Percentiles rank a stretch among this genome's conserved stretches.
Conservation (phyloP, 495 filamentous ascomycete genomes). For the Aspergillus sparsus region DNA sequence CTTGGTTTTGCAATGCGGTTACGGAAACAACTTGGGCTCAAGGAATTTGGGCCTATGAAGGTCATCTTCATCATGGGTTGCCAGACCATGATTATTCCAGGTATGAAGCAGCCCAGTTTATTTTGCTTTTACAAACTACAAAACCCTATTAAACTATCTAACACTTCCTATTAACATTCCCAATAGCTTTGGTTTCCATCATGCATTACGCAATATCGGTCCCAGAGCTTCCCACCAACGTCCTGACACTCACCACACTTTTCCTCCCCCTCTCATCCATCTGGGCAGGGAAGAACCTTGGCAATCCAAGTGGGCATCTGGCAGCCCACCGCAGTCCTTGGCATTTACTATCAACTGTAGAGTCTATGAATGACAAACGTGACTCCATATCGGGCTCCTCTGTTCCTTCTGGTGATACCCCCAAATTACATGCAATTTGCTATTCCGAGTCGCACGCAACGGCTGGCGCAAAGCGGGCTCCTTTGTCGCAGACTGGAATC, state of each 20-base stretch:
- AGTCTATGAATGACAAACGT: slow-evolving; percentile 15
- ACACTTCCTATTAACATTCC: background rate
- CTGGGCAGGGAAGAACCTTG: slow-evolving; percentile 61
- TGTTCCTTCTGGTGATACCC: background rate
- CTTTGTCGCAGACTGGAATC: slow-evolving; percentile 27
- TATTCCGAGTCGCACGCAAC: slow-evolving; percentile 28
- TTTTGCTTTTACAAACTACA: too few species aligned
- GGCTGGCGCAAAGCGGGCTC: slow-evolving; percentile 12
- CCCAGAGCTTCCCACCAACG: slow-evolving; percentile 60
- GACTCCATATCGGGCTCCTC: slow-evolving; percentile 7
- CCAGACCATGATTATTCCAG: slow-evolving; percentile 77
- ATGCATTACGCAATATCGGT: slow-evolving; percentile 58
- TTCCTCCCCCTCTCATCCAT: slow-evolving; percentile 80
- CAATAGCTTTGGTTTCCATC: slow-evolving; percentile 66
- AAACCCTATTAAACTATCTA: background rate
- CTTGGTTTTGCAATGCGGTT: slow-evolving; percentile 62
- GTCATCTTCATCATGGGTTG: slow-evolving; percentile 74
- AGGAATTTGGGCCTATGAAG: slow-evolving; percentile 66
- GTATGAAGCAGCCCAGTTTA: slow-evolving; percentile 38
- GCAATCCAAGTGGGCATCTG: slow-evolving; percentile 18
- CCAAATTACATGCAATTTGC: slow-evolving; percentile 27
- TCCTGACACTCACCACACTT: slow-evolving; percentile 67
- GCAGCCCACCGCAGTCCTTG: slow-evolving; percentile 32
- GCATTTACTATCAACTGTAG: slow-evolving; percentile 27
- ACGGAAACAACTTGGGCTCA: slow-evolving; percentile 57